Conservation (phyloP, 2,329 filamentous ascomycete genomes). For the Emericellopsis atlantica region DNA sequence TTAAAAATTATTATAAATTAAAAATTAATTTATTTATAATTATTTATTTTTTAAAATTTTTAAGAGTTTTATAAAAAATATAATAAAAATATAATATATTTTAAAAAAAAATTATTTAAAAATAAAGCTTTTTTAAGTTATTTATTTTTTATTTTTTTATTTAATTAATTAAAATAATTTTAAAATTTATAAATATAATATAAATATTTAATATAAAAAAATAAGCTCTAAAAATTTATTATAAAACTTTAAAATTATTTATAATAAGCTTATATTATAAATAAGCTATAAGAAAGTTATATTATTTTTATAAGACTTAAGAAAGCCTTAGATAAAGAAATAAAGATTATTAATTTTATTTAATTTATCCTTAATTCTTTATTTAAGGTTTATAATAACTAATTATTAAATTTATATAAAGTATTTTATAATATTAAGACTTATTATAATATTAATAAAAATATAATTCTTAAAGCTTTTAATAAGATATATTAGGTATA, state of each 20-base stretch:
- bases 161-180: conserved; percentile 2
- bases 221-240: no score
- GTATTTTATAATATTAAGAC: no score
- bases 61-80: neutral
- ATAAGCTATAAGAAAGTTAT: neutral
- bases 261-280: conserved; percentile 1
- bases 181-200: conserved; percentile 1
- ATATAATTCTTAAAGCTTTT: no score
- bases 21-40: neutral
- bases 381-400: no score
- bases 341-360: neutral
- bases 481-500: no score
- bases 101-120: conserved; percentile 1
- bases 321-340: neutral
- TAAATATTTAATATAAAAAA: no score
- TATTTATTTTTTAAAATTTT: neutral
- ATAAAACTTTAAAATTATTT: neutral
- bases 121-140: neutral
- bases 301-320: neutral
- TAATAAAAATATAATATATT: no score
- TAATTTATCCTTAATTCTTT: neutral
- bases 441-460: no score
- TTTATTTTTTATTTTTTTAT: neutral
- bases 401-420: no score
- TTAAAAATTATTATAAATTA: no score